These are phyloP conservation scores for Acanthamoeba castellanii DNA, from an alignment of 208 protist genomes.

Conservation along the genomic window DNA sequence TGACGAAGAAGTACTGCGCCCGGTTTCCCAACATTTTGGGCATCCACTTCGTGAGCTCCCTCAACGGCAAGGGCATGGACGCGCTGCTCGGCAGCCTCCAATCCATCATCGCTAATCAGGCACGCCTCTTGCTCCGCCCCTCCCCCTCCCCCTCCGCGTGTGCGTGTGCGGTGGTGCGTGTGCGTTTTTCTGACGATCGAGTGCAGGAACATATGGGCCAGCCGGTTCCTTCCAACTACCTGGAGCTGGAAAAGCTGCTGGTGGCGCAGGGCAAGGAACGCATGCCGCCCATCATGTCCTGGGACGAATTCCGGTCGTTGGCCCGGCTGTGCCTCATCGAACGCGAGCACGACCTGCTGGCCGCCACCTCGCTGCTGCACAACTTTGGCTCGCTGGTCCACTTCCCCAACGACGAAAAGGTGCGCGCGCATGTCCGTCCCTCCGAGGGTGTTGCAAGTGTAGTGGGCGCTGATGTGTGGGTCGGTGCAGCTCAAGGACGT, in stretches of 20 bases:
- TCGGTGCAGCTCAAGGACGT: conserved; percentile 75
- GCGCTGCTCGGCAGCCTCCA: neutral
- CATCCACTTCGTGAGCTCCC: conserved; percentile 43
- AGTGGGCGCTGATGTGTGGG: too few species aligned
- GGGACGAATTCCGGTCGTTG: neutral
- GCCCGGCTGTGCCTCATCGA: conserved; percentile 60
- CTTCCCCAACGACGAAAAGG: conserved; percentile 71
- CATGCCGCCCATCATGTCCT: conserved; percentile 22
- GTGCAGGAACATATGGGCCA: conserved; percentile 28
- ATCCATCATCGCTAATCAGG: conserved; percentile 11
- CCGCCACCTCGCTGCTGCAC: conserved; percentile 37
- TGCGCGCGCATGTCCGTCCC: neutral
- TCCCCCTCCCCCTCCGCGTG: neutral
- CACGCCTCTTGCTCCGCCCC: neutral
- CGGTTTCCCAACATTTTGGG: conserved; percentile 2
- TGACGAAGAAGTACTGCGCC: neutral
- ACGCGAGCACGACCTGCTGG: conserved; percentile 20
- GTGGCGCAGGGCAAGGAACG: neutral
- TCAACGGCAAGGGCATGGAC: neutral
- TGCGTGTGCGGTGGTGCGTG: neutral
- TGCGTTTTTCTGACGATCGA: too few species aligned
- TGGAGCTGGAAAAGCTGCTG: conserved; percentile 63
- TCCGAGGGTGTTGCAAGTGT: too few species aligned
- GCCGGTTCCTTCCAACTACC: conserved; percentile 40
- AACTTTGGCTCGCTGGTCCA: conserved; percentile 68